Evolutionary conservation across 1,139 yeast genomes (phyloP).

Genomic region (Taphrina communis): DNA sequence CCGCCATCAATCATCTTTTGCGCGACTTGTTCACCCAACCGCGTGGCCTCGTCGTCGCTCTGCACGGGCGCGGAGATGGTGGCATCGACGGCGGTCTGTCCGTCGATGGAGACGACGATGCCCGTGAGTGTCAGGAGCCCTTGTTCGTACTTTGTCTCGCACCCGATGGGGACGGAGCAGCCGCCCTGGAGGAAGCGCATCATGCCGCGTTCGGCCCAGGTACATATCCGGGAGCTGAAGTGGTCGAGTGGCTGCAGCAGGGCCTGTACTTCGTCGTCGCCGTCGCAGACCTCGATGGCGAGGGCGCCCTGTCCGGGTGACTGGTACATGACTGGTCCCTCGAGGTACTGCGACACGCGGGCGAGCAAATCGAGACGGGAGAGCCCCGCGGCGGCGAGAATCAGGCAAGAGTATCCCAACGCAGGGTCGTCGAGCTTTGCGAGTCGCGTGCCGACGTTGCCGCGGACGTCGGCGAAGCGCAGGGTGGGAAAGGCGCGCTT

Average conservation of each 20-base stretch:
- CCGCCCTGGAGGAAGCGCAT: conserved; percentile 95
- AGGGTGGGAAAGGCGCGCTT: conserved; percentile 65
- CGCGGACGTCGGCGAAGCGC: conserved; percentile 67
- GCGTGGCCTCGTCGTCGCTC: conserved; percentile 68
- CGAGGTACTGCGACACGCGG: conserved; percentile 68
- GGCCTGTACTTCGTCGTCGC: conserved; percentile 64
- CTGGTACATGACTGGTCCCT: conserved; percentile 86
- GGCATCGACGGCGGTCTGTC: conserved; percentile 68
- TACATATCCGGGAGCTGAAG: conserved; percentile 69
- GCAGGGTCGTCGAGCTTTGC: conserved; percentile 72
- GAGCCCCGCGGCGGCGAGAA: conserved; percentile 92
- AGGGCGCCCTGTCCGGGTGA: conserved; percentile 99
- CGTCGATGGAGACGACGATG: conserved; percentile 85
- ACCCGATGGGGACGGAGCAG: conserved; percentile 97
- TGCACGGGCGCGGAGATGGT: conserved; percentile 52
- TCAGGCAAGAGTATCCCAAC: conserved; percentile 73
- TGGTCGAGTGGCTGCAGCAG: conserved; percentile 70
- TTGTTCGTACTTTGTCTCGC: conserved; percentile 64
- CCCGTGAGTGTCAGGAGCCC: conserved; percentile 62
- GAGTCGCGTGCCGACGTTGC: conserved; percentile 67
- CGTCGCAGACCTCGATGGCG: conserved; percentile 83
- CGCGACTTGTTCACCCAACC: conserved; percentile 74
- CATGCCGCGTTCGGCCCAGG: conserved; percentile 87
- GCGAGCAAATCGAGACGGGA: conserved; percentile 70
- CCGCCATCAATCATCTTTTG: conserved; percentile 71